Percentiles rank a stretch among this genome's conserved stretches.
Evolutionary conservation across 768 basidiomycete species (phyloP).

Genomic region (Lactifluus volemus): DNA sequence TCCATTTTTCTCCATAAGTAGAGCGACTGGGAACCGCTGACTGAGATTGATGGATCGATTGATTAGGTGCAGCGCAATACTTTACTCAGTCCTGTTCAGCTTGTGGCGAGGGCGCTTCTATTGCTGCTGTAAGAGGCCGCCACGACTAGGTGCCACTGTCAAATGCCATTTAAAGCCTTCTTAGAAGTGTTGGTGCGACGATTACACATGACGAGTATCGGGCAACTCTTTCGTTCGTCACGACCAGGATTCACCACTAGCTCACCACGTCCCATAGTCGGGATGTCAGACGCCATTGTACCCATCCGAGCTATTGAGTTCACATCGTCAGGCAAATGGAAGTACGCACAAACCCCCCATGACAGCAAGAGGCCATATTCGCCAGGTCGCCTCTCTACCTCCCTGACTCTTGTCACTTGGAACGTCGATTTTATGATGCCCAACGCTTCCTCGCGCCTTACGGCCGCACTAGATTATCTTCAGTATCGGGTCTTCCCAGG

Average conservation of each 20-base stretch:
- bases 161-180: background rate
- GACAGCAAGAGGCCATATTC: conserved; percentile 23
- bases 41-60: too few relatives aligned
- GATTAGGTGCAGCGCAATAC: too few relatives aligned
- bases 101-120: background rate
- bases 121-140: background rate
- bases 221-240: background rate
- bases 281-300: background rate
- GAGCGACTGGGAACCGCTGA: too few relatives aligned
- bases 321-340: conserved; percentile 1
- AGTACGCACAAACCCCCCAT: conserved; percentile 26
- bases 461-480: conserved; percentile 44
- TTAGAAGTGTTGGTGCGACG: background rate
- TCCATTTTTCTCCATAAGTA: too few relatives aligned
- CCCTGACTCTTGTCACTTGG: conserved; percentile 58
- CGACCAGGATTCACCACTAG: background rate
- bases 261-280: background rate
- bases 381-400: conserved; percentile 27
- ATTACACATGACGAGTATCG: background rate
- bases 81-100: background rate
- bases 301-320: background rate
- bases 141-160: background rate
- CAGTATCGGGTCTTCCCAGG: conserved; percentile 43
- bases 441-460: conserved; percentile 36
- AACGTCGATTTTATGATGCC: conserved; percentile 48